Evolutionary conservation across 257 asterid genomes (phyloP).

Genomic region (Nicotiana undulata): DNA sequence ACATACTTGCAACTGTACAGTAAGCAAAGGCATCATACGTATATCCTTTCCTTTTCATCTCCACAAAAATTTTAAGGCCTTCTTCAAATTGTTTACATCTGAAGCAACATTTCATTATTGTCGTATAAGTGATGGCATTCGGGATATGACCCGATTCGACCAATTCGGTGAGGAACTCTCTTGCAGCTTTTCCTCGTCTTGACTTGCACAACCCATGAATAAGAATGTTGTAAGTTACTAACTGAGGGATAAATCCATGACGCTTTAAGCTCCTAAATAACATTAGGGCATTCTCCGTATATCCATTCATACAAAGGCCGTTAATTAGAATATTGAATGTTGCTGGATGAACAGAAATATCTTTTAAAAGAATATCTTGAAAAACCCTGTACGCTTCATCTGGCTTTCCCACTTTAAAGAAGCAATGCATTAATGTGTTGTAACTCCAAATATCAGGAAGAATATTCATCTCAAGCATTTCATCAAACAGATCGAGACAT

Average conservation of each 20-base stretch:
- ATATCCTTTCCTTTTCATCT: slow-evolving; percentile 1
- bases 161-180: neutral
- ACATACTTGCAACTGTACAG: slow-evolving; percentile 1
- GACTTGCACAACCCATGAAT: slow-evolving; percentile 7
- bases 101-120: slow-evolving; percentile 6
- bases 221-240: slow-evolving; percentile 3
- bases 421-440: slow-evolving; percentile 1
- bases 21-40: slow-evolving; percentile 1
- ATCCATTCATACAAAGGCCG: neutral
- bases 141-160: neutral
- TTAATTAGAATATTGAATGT: neutral
- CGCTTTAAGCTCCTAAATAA: neutral
- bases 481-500: slow-evolving; percentile 2
- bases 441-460: slow-evolving; percentile 6
- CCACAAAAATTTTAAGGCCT: neutral
- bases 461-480: neutral
- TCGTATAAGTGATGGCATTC: neutral
- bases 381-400: neutral
- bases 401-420: neutral
- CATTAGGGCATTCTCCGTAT: neutral
- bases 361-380: neutral
- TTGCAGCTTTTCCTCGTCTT: neutral
- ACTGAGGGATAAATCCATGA: neutral
- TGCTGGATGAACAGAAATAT: neutral
- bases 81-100: slow-evolving; percentile 2